Percentiles rank a stretch among this genome's conserved stretches.
Evolutionary conservation across 2,329 filamentous ascomycete species (phyloP).

Genomic region (Elsinoe perseae): DNA sequence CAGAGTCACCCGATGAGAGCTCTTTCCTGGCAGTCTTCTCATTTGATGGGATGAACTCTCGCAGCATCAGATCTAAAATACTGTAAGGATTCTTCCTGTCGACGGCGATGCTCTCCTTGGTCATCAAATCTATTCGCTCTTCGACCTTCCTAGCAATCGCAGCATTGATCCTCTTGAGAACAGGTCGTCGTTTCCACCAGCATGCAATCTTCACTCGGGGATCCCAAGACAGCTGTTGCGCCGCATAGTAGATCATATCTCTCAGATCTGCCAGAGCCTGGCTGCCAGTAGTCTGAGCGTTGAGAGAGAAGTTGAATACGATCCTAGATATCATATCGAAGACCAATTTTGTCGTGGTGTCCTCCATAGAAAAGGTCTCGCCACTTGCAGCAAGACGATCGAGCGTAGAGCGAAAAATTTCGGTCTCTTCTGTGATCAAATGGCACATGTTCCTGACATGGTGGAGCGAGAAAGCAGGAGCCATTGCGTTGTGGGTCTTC

Average conservation of each 20-base stretch:
- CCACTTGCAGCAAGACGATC: background rate
- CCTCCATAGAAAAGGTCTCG: background rate
- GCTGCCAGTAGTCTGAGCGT: background rate
- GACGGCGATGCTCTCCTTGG: background rate
- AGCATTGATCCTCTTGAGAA: background rate
- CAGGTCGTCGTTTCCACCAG: background rate
- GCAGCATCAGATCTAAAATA: background rate
- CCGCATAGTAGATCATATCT: background rate
- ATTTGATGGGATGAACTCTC: background rate
- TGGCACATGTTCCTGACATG: background rate
- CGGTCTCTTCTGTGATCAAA: background rate
- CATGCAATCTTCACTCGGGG: background rate
- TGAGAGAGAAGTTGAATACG: background rate
- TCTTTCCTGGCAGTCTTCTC: background rate
- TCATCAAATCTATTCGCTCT: background rate
- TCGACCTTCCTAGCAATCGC: background rate
- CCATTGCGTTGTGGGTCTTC: background rate
- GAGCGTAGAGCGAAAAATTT: background rate
- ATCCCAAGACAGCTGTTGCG: background rate
- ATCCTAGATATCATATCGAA: background rate
- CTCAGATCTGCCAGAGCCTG: background rate
- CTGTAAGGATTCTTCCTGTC: background rate
- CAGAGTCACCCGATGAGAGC: background rate
- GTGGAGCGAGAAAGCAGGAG: background rate
- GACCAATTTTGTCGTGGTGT: background rate